Base-by-base conservation (phyloP, 768 basidiomycete genomes). In the Favolaschia claudopus region DNA sequence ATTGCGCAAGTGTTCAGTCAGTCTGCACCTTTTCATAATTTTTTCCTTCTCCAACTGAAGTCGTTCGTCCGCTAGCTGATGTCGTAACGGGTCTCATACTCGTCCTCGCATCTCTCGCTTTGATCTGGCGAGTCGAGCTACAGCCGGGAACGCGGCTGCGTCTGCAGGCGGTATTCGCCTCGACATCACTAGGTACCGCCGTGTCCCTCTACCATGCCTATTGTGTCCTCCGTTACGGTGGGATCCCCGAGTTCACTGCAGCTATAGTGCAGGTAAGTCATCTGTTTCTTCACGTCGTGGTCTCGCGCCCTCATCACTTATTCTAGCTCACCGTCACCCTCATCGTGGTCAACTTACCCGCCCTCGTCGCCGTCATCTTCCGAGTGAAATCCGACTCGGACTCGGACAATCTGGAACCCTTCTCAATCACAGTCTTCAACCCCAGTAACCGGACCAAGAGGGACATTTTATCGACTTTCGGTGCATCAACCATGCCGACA, bases 1-100 rank as follows among this genome's bases (percentile, higher is more conserved):
- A 67, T 82, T 10, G 76, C 77, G 9, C 81, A 83, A 63, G 69
- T 83, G 32, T 73, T 74, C 64, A 80, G 82, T 83, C 49, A 50
- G 82, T 76, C 13, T 14, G 7, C 20, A 15, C 9, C n/a, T 5
- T n/a, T n/a, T 10, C 34, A 9, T 31, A 7, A 3, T 29, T 14
- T 28, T 33, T 22, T 24, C 7, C 25, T 28, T 22, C 19, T 10
- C 24, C 20, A 39, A 17, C 19, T 28, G 13, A 38, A n/a, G n/a
- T n/a, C n/a, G n/a, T n/a, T n/a, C 10, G 14, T 10, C 29, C 34
- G 6, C 17, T 8, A 50, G 36, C 15, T 25, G 40, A 37, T 19
- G 28, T n/a, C 51, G 5, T 43, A 15, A 31, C 24, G 28, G 34
- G 32, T 27, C 29, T 24, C 7, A 68, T 79, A 31, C 76, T 85